phyloP scores from a whole-genome alignment of 2,329 filamentous ascomycete species.

The Hypoxylon sp. region DNA sequence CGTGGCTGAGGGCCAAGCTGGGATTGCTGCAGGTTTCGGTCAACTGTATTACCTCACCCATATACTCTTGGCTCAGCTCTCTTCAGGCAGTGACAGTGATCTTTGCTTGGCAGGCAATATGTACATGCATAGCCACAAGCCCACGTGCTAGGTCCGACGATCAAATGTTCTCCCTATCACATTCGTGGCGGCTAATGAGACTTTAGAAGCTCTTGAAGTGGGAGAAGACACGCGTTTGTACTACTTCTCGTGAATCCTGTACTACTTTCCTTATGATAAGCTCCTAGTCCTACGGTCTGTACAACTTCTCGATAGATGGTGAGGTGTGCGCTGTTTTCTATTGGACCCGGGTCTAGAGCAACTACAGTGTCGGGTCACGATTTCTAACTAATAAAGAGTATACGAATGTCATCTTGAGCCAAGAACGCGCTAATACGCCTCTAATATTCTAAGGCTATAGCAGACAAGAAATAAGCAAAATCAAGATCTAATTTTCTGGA shows the following conservation, averaged over 20 bases:
- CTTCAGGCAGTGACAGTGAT: conserved; percentile 1
- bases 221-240: not conserved
- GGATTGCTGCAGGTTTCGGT: conserved; percentile 12
- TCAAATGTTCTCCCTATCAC: not conserved
- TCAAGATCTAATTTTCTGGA: not conserved
- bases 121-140: not conserved
- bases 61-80: not conserved
- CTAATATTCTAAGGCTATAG: not conserved
- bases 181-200: not conserved
- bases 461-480: not conserved
- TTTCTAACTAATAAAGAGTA: not conserved
- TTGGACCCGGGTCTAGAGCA: not conserved
- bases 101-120: conserved; percentile 24
- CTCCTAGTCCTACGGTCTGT: not conserved
- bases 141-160: not conserved
- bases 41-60: not conserved
- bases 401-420: not conserved
- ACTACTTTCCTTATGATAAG: not conserved
- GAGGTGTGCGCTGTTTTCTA: conserved; percentile 1
- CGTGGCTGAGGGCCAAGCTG: conserved; percentile 5
- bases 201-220: not conserved
- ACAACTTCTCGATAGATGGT: not conserved
- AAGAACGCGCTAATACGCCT: not conserved
- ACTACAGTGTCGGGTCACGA: not conserved
- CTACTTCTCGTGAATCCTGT: not conserved